phyloP scores from a whole-genome alignment of 2,329 filamentous ascomycete species.

The Dactylellina leptospora region DNA sequence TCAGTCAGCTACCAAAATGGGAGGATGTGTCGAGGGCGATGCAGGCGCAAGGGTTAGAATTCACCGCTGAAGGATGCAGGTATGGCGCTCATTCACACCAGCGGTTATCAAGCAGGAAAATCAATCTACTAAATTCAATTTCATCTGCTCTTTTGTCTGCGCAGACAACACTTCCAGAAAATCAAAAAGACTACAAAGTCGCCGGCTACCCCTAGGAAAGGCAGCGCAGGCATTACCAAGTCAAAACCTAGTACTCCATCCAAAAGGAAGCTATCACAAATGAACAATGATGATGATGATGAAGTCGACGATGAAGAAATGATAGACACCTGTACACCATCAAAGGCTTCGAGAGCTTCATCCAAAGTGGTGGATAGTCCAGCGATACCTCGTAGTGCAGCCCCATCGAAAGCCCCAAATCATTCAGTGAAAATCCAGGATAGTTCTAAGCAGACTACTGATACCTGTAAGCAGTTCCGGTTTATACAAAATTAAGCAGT shows the following conservation, averaged over 20 bases:
- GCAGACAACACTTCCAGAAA: slow-evolving; percentile 56
- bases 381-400: not conserved
- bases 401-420: slow-evolving; percentile 4
- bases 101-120: too few species aligned
- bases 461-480: slow-evolving; percentile 16
- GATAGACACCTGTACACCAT: slow-evolving; percentile 26
- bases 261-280: slow-evolving; percentile 30
- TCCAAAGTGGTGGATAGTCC: not conserved
- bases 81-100: too few species aligned
- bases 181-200: slow-evolving; percentile 50
- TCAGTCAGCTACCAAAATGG: slow-evolving; percentile 54
- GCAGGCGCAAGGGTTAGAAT: slow-evolving; percentile 46
- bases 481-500: not conserved
- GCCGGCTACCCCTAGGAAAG: slow-evolving; percentile 24
- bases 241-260: slow-evolving; percentile 18
- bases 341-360: slow-evolving; percentile 26
- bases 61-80: slow-evolving; percentile 54
- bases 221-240: slow-evolving; percentile 16
- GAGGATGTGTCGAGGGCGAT: slow-evolving; percentile 54
- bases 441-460: slow-evolving; percentile 6
- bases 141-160: not conserved
- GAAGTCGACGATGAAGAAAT: slow-evolving; percentile 41
- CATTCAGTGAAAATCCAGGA: slow-evolving; percentile 11
- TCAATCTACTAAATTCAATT: too few species aligned
- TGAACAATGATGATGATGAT: slow-evolving; percentile 16